Conservation (phyloP, 768 basidiomycete genomes). For the Boletus bicolor region DNA sequence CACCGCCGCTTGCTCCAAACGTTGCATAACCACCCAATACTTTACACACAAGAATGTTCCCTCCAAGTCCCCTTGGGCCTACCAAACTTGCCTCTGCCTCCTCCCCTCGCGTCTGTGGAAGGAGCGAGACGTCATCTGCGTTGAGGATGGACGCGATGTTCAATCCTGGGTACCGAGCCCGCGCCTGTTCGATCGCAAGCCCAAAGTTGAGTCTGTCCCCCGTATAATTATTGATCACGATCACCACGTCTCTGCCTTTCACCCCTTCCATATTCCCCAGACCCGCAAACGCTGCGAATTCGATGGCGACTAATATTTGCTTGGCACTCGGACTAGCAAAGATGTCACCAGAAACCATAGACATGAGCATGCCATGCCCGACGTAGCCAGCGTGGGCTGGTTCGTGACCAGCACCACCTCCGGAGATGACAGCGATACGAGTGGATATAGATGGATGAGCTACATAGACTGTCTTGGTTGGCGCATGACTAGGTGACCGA, state of each 20-base stretch:
- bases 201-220: constrained; percentile 61
- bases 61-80: constrained; percentile 48
- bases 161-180: constrained; percentile 31
- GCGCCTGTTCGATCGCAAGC: constrained; percentile 51
- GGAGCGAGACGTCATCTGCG: constrained; percentile 54
- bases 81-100: constrained; percentile 31
- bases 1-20: constrained; percentile 35
- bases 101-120: constrained; percentile 12
- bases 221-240: constrained; percentile 49
- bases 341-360: constrained; percentile 57
- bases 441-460: constrained; percentile 17
- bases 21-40: constrained; percentile 47
- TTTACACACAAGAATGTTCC: constrained; percentile 53
- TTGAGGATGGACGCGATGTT: constrained; percentile 47
- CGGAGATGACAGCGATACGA: constrained; percentile 42
- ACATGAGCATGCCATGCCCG: constrained; percentile 53
- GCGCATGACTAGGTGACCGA: constrained; percentile 29
- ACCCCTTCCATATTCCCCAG: constrained; percentile 11
- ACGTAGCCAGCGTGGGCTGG: constrained; percentile 58
- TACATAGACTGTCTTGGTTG: constrained; percentile 38
- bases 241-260: constrained; percentile 23
- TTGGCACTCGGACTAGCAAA: constrained; percentile 63
- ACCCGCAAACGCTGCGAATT: constrained; percentile 40
- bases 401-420: constrained; percentile 58
- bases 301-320: constrained; percentile 49